Base-by-base conservation (phyloP, 2,329 filamentous ascomycete species). In the Aspergillus thermomutatus region DNA sequence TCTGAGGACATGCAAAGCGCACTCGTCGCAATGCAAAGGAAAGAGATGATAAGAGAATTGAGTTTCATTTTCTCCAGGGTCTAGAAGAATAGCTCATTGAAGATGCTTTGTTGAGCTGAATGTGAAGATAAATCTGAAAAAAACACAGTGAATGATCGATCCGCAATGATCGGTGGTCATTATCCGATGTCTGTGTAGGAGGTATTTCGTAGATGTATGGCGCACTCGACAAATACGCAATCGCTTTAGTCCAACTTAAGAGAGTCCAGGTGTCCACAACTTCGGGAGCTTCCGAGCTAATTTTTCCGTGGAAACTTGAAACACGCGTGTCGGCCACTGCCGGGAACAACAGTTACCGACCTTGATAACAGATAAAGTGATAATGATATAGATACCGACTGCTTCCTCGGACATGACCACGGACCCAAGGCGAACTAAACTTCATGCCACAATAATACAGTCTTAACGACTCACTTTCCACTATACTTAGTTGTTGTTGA, bases 1-100 rank as follows among this genome's bases (percentile, higher is more conserved):
- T 81, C 69, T 72, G 89, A 86, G 71, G 88, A 89, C 28, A 66
- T 67, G 49, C 70, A 65, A 28, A 74, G 48, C 17, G 67, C 63
- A 43, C 65, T 56, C 27, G 66, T 62, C 56, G 70, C 45, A 31
- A 71, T 57, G 46, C 65, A 73, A 27, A 71, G 58, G 2, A 72
- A 46, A 53, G 88, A 83, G 49, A 68, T 53, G 31, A 73, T 37
- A 25, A 69, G 53, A 17, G 59, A 60, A 54, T 71, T 64, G 50
- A 66, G 57, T 60, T 69, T 74, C 72, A 75, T 76, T 48, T 66
- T 73, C 43, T 46, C 19, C 10, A 59, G 54, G 59, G 64, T 60
- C 43, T 46, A 11, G 10, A 46, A 25, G 5, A 37, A 52, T 55
- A 54, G 50, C 40, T 27, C 27, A 41, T 43, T 43, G 31, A 64